Conservation (phyloP, 495 filamentous ascomycete genomes). For the Hypoxylon fuscum region DNA sequence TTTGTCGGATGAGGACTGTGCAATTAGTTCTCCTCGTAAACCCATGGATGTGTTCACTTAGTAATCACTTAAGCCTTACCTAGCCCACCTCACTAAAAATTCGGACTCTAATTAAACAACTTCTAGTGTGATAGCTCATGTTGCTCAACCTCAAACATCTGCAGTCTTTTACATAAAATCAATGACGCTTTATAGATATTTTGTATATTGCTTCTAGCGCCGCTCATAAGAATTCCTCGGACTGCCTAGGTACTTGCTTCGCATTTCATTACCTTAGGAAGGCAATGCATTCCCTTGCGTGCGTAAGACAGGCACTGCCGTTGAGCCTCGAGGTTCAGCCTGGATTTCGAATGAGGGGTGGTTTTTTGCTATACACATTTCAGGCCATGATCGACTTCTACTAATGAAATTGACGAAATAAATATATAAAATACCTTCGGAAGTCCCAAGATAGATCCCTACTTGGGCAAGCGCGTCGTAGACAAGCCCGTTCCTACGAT, state of each 20-base stretch:
- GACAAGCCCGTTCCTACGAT: conserved; percentile 9
- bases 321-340: conserved; percentile 25
- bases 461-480: conserved; percentile 11
- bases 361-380: conserved; percentile 23
- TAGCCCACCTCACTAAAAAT: no score
- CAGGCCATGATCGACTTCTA: conserved; percentile 33
- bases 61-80: background rate
- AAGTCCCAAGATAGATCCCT: conserved; percentile 24
- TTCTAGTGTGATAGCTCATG: background rate
- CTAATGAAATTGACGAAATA: conserved; percentile 15
- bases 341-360: conserved; percentile 25
- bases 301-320: conserved; percentile 21
- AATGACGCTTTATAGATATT: no score
- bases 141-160: background rate
- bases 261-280: background rate
- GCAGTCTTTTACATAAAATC: background rate
- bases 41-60: background rate
- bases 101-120: background rate
- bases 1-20: no score
- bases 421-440: conserved; percentile 28
- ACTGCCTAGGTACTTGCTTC: background rate
- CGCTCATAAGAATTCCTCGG: no score
- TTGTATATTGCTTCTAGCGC: no score
- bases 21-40: no score
- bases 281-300: background rate